phyloP scores from a whole-genome alignment of 148 eudicot genomes.

The Cornus suecica region DNA sequence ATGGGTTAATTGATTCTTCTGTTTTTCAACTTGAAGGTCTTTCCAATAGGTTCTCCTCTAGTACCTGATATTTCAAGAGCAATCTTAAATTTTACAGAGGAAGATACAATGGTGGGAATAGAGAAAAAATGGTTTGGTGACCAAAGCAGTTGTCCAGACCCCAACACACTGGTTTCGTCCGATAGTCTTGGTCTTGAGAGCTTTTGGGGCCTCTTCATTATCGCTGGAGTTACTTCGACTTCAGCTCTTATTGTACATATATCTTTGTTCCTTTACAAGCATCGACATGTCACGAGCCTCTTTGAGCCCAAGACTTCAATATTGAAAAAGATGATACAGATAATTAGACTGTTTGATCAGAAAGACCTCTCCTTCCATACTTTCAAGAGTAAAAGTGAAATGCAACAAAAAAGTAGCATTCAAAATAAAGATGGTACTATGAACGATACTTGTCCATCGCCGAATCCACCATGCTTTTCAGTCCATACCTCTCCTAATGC shows the following conservation, averaged over 20 bases:
- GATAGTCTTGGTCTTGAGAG: slow-evolving; percentile 26
- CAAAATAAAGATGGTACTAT: neutral
- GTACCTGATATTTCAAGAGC: slow-evolving; percentile 31
- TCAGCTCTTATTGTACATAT: slow-evolving; percentile 10
- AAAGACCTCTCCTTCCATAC: slow-evolving; percentile 22
- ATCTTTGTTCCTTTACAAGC: slow-evolving; percentile 14
- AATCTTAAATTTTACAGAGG: slow-evolving; percentile 32
- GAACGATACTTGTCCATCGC: slow-evolving; percentile 11
- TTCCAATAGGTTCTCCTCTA: slow-evolving; percentile 35
- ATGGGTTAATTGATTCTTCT: neutral
- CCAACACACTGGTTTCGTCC: neutral
- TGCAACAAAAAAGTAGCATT: neutral
- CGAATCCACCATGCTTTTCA: slow-evolving; percentile 7
- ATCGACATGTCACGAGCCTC: slow-evolving; percentile 12
- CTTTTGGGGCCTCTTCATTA: slow-evolving; percentile 30
- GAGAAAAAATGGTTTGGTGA: slow-evolving; percentile 21
- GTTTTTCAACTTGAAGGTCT: slow-evolving; percentile 18
- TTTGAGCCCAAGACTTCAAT: slow-evolving; percentile 5
- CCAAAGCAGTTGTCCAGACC: slow-evolving; percentile 4
- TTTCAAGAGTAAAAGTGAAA: slow-evolving; percentile 17
- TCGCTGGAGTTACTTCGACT: slow-evolving; percentile 22
- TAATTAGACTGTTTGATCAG: slow-evolving; percentile 19
- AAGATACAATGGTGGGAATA: slow-evolving; percentile 14
- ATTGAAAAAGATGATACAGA: neutral
- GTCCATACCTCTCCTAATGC: neutral